These are phyloP conservation scores for Trichoderma orchidacearum DNA, from an alignment of 495 filamentous ascomycete species.

Conservation along the genomic window DNA sequence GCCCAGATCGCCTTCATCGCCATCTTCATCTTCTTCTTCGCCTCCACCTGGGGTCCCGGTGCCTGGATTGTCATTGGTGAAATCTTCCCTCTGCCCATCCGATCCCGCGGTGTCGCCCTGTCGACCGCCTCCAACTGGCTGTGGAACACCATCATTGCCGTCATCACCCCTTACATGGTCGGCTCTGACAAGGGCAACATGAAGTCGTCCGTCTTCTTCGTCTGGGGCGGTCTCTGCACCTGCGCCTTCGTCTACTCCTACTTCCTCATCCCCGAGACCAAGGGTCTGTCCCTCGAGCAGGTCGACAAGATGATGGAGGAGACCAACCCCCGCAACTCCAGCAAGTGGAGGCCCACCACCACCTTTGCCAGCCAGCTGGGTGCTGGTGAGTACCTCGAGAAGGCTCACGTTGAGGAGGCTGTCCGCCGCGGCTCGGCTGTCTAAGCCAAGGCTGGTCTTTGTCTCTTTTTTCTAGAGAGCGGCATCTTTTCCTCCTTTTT, in stretches of 20 bases:
- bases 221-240: constrained; percentile 61
- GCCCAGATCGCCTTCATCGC: constrained; percentile 53
- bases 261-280: constrained; percentile 76
- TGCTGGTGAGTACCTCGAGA: constrained; percentile 5
- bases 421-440: not conserved
- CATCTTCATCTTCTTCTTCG: constrained; percentile 66
- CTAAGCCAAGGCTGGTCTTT: not conserved
- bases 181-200: constrained; percentile 49
- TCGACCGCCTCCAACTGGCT: constrained; percentile 72
- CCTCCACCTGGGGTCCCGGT: constrained; percentile 55
- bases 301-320: constrained; percentile 87
- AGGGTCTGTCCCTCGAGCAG: constrained; percentile 78
- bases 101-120: constrained; percentile 57
- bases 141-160: constrained; percentile 48
- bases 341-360: constrained; percentile 21
- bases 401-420: constrained; percentile 3
- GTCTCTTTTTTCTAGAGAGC: too few relatives aligned
- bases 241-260: constrained; percentile 55
- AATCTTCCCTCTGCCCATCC: constrained; percentile 64
- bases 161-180: constrained; percentile 74
- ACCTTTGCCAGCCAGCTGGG: constrained; percentile 51
- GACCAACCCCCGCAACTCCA: constrained; percentile 53
- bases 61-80: constrained; percentile 70
- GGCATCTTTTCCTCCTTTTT: not conserved
- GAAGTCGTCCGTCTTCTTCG: constrained; percentile 62